Evolutionary conservation across 2,329 filamentous ascomycete species (phyloP).

Genomic region (Venturia asperata): DNA sequence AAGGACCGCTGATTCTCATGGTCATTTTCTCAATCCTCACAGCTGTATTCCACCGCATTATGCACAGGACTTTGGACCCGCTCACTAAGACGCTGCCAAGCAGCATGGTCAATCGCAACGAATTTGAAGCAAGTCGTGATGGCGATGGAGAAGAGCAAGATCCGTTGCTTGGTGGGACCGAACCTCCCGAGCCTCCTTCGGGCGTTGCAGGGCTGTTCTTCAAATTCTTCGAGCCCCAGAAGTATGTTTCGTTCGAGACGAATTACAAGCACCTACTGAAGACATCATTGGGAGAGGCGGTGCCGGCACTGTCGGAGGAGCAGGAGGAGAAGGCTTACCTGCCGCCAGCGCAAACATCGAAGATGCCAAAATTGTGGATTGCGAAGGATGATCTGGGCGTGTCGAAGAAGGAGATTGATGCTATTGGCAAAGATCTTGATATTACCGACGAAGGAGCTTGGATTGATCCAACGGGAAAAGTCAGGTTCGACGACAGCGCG

Average conservation of each 20-base stretch:
- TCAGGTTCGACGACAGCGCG: constrained; percentile 19
- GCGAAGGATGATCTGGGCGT: constrained; percentile 39
- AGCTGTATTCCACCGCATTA: constrained; percentile 33
- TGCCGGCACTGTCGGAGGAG: constrained; percentile 24
- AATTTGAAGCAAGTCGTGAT: background rate
- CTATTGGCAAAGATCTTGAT: constrained; percentile 34
- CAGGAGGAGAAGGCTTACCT: constrained; percentile 20
- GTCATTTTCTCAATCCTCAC: constrained; percentile 35
- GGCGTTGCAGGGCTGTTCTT: constrained; percentile 10
- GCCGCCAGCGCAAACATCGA: constrained; percentile 26
- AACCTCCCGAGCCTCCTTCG: background rate
- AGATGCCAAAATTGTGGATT: constrained; percentile 42
- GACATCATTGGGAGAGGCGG: background rate
- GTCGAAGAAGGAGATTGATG: constrained; percentile 36
- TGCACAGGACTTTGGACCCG: constrained; percentile 18
- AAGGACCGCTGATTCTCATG: constrained; percentile 38
- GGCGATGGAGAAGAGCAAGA: constrained; percentile 6
- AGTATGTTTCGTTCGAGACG: constrained; percentile 12
- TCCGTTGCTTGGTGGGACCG: background rate
- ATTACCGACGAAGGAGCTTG: constrained; percentile 41
- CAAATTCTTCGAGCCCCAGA: constrained; percentile 15
- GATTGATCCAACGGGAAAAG: constrained; percentile 35
- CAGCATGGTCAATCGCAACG: constrained; percentile 25
- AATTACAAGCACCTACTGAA: background rate
- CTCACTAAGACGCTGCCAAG: constrained; percentile 29